These are phyloP conservation scores for Plasmodium relictum DNA, from an alignment of 169 alveolate species.

Conservation along the genomic window DNA sequence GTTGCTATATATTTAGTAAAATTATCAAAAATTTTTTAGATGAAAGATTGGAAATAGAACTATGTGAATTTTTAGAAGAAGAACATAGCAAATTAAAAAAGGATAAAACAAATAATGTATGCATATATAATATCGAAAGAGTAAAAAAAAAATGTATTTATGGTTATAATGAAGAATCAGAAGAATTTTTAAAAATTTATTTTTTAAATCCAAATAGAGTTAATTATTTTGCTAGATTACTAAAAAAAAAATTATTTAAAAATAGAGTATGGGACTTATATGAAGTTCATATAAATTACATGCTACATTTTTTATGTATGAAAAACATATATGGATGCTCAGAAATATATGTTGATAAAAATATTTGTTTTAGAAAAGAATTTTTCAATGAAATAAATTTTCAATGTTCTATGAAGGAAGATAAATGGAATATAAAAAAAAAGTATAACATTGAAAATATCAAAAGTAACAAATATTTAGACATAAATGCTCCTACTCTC, in stretches of 20 bases:
- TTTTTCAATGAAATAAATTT: conserved; percentile 39
- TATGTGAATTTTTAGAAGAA: conserved; percentile 67
- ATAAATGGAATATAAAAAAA: conserved; percentile 42
- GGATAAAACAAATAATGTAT: conserved; percentile 19
- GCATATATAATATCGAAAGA: conserved; percentile 64
- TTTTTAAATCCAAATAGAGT: conserved; percentile 49
- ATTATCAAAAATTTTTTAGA: not conserved
- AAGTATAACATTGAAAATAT: conserved; percentile 18
- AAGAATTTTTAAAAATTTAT: conserved; percentile 46
- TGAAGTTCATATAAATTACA: conserved; percentile 71
- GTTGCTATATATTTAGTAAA: not conserved
- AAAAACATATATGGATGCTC: conserved; percentile 73
- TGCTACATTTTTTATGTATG: conserved; percentile 68
- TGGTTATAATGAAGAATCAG: conserved; percentile 62
- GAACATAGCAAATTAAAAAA: conserved; percentile 40
- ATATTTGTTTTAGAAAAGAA: conserved; percentile 52
- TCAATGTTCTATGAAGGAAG: conserved; percentile 37
- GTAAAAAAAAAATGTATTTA: conserved; percentile 66
- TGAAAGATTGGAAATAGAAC: conserved; percentile 22
- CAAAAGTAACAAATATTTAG: conserved; percentile 53
- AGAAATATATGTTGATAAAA: conserved; percentile 45
- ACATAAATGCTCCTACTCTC: conserved; percentile 28
- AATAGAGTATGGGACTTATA: conserved; percentile 60
- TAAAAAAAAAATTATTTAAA: conserved; percentile 65
- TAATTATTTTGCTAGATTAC: conserved; percentile 52